Evolutionary conservation across 2,329 filamentous ascomycete genomes (phyloP), one percentile per base, ranked within the genome.

Genomic region (Monilinia fructigena): DNA sequence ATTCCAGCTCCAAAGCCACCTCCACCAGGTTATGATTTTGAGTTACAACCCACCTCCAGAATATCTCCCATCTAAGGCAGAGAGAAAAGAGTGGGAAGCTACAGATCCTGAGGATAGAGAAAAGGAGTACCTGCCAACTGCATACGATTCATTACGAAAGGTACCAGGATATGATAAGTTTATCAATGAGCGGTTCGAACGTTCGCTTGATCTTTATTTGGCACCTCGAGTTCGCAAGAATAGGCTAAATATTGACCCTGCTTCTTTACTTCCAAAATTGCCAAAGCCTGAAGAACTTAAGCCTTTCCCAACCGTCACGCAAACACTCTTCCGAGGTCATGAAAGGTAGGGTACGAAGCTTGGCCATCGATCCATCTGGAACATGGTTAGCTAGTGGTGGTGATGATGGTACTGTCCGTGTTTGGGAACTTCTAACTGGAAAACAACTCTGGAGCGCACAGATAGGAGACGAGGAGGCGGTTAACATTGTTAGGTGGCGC

Each of bases 31-130:
- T 97, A 97, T 77, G 93, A 97, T 74, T 87, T 87, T 97, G 77
- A 97, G 92, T 75, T 98, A 99, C 77, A 97, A 98, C 78, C 95
- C 95, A 31, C 95, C 96, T 60, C 86, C 90, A 4, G 95, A 99
- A 80, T 99, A 98, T 77, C 82, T 99, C 2, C 96, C 94, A 1
- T 90, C 91, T 65, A 86, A 89, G 74, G 88, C 91, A 50, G 95
- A 99, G 80, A 91, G 85, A 76, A 87, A 91, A 71, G 85, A 85
- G 18, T 99, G 95, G 95, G 88, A 96, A 74, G 86, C 90, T 63
- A 83, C 86, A 35, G 94, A 98, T 70, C 90, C 92, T 2, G 95
- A 98, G 76, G 95, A 99, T 70, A 85, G 93, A 66, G 92, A 96
- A 73, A 93, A 89, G 76, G 91, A 96, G 59, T 99, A 92, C 74